phyloP scores from a whole-genome alignment of 73 alveolate species.

The Paramecium sexaurelia region DNA sequence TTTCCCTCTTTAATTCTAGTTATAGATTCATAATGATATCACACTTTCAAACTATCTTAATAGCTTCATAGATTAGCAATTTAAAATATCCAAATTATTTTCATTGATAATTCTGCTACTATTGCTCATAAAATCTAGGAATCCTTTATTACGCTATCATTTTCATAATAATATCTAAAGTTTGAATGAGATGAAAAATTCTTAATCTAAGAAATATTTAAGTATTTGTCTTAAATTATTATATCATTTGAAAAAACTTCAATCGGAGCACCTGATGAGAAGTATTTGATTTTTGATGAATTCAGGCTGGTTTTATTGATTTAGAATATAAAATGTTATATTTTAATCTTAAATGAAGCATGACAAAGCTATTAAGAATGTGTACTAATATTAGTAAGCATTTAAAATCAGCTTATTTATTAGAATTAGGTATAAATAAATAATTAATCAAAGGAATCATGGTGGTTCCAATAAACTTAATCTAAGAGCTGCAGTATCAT shows the following conservation, averaged over 20 bases:
- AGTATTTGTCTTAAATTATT: slow-evolving; percentile 91
- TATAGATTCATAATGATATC: slow-evolving; percentile 82
- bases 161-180: slow-evolving; percentile 82
- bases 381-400: neutral
- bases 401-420: neutral
- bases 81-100: slow-evolving; percentile 93
- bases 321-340: neutral
- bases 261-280: slow-evolving; percentile 74
- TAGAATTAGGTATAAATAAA: neutral
- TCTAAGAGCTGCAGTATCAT: neutral
- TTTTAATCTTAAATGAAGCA: neutral
- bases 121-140: slow-evolving; percentile 71
- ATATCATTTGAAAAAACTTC: slow-evolving; percentile 92
- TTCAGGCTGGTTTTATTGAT: slow-evolving; percentile 13
- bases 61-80: slow-evolving; percentile 92
- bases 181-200: slow-evolving; percentile 93
- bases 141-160: slow-evolving; percentile 58
- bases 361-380: neutral
- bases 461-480: neutral
- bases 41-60: slow-evolving; percentile 88
- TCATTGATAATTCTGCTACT: slow-evolving; percentile 96
- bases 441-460: neutral
- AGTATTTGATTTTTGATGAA: slow-evolving; percentile 52
- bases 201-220: slow-evolving; percentile 87
- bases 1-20: slow-evolving; percentile 38